Percentiles rank a stretch among this genome's conserved stretches.
Evolutionary conservation across 2,329 filamentous ascomycete species (phyloP).

Genomic region (Xylariaceae sp.): DNA sequence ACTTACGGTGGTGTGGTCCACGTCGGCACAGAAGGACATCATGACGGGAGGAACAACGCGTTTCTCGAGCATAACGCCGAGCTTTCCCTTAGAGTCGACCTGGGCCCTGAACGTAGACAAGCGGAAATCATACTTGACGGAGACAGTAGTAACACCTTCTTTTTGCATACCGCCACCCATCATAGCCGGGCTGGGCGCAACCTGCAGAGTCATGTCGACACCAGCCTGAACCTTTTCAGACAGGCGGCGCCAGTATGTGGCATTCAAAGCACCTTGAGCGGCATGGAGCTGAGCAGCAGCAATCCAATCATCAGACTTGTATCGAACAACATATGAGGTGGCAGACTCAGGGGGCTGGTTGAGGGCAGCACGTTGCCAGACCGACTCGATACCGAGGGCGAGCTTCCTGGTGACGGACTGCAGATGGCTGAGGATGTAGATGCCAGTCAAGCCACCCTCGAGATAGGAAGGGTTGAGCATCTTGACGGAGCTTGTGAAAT

Average conservation of each 20-base stretch:
- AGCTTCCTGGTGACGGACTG: conserved; percentile 87
- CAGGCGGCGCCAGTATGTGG: conserved; percentile 89
- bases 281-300: conserved; percentile 86
- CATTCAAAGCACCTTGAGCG: conserved; percentile 81
- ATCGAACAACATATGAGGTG: conserved; percentile 85
- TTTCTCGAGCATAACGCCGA: conserved; percentile 92
- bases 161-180: conserved; percentile 77
- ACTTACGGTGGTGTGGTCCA: conserved; percentile 92
- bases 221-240: conserved; percentile 96
- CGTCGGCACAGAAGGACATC: conserved; percentile 92
- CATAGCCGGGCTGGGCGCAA: conserved; percentile 61
- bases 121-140: conserved; percentile 97
- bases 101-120: conserved; percentile 94
- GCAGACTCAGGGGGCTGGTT: conserved; percentile 87
- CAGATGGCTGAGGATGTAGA: conserved; percentile 93
- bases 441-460: conserved; percentile 89
- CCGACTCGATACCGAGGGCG: conserved; percentile 80
- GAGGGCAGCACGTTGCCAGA: conserved; percentile 86
- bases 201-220: conserved; percentile 88
- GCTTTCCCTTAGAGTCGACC: conserved; percentile 90
- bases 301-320: conserved; percentile 91
- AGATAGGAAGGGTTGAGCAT: conserved; percentile 92
- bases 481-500: conserved; percentile 93
- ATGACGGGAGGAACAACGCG: conserved; percentile 88
- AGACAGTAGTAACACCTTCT: conserved; percentile 87